Evolutionary conservation across 495 filamentous ascomycete genomes (phyloP).

Genomic region (Jackrogersella multiformis): DNA sequence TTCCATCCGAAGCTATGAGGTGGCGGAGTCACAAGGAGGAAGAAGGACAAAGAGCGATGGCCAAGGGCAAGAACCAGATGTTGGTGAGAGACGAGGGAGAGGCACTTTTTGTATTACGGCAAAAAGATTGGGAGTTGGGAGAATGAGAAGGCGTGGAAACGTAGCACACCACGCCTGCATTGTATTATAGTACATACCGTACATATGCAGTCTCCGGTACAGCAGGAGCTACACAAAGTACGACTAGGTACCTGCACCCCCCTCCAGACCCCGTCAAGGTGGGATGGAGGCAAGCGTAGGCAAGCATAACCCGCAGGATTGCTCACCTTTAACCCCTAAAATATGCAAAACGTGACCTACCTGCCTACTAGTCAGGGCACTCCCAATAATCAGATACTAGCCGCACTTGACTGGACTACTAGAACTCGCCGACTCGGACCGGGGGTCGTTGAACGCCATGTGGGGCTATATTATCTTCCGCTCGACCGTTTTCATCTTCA

Average conservation of each 20-base stretch:
- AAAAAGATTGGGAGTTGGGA: conserved; percentile 41
- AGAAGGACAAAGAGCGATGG: conserved; percentile 25
- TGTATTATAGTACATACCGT: conserved; percentile 33
- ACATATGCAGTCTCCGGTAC: conserved; percentile 29
- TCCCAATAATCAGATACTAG: conserved; percentile 25
- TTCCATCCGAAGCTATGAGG: conserved; percentile 1
- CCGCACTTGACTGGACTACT: conserved; percentile 25
- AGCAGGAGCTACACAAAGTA: conserved; percentile 23
- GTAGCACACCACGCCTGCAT: conserved; percentile 12
- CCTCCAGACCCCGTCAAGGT: too few relatives aligned
- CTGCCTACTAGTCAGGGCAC: conserved; percentile 15
- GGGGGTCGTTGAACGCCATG: conserved; percentile 26
- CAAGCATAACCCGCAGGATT: neutral
- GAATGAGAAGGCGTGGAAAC: conserved; percentile 24
- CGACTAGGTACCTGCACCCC: conserved; percentile 16
- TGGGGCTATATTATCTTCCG: conserved; percentile 43
- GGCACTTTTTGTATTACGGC: conserved; percentile 45
- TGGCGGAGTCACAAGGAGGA: neutral
- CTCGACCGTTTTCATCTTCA: conserved; percentile 42
- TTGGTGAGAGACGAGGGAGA: conserved; percentile 31
- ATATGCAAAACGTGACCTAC: conserved; percentile 20
- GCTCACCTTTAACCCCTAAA: conserved; percentile 19
- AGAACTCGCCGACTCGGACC: conserved; percentile 36
- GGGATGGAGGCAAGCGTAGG: neutral
- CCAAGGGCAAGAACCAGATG: neutral